Conservation (phyloP, 345 rosid species). For the Eucalyptus decipiens region DNA sequence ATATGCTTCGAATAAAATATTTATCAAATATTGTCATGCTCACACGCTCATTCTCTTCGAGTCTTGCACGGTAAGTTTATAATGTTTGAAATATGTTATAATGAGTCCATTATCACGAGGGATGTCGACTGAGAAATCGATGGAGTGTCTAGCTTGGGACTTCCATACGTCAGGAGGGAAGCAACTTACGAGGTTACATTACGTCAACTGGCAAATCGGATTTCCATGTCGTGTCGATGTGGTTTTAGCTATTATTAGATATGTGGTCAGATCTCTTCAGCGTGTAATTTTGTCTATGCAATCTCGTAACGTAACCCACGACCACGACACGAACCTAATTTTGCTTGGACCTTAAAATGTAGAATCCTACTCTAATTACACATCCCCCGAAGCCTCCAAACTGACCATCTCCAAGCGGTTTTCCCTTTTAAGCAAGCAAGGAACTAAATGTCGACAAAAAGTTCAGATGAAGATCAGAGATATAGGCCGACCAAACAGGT, state of each 20-base stretch:
- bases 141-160: neutral
- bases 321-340: neutral
- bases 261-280: neutral
- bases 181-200: neutral
- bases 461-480: neutral
- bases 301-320: neutral
- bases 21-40: neutral
- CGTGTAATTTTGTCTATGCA: neutral
- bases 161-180: neutral
- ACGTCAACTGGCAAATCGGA: neutral
- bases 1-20: neutral
- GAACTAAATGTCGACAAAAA: neutral
- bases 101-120: neutral
- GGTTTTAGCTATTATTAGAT: neutral
- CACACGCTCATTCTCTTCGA: neutral
- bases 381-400: neutral
- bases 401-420: neutral
- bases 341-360: neutral
- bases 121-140: neutral
- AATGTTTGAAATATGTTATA: neutral
- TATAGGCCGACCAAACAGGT: neutral
- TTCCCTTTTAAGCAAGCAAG: neutral
- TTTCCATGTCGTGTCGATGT: neutral
- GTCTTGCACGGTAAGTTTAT: neutral
- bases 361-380: neutral